Conservation (phyloP, 2,329 filamentous ascomycete species). For the Didymellaceae sp. region DNA sequence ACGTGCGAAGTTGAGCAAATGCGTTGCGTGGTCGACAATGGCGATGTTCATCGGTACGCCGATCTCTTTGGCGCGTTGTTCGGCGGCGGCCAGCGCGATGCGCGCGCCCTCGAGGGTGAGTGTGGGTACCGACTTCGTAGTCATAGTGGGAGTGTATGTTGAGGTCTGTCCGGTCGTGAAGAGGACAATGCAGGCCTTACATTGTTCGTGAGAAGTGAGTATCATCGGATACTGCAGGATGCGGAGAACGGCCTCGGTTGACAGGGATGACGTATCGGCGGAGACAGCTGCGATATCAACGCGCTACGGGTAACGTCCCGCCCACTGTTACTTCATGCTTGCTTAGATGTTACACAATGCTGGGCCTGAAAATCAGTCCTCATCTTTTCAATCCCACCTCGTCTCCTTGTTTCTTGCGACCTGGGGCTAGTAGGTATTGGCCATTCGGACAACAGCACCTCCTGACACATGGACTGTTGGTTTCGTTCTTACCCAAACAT, state of each 20-base stretch:
- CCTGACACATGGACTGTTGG: no score
- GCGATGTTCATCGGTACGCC: conserved; percentile 58
- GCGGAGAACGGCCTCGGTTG: conserved; percentile 16
- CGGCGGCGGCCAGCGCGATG: conserved; percentile 45
- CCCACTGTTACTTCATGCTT: no score
- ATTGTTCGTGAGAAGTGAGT: background rate
- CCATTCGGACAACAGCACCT: no score
- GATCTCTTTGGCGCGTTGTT: conserved; percentile 46
- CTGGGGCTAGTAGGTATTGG: no score
- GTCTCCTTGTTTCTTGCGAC: no score
- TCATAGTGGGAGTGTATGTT: conserved; percentile 28
- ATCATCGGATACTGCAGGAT: conserved; percentile 16
- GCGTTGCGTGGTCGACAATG: conserved; percentile 54
- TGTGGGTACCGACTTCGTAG: conserved; percentile 38
- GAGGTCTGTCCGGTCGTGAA: background rate
- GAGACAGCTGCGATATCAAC: background rate
- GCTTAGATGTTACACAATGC: background rate
- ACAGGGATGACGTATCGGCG: conserved; percentile 13
- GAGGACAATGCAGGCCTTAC: background rate
- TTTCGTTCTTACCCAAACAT: no score
- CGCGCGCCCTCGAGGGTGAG: conserved; percentile 48
- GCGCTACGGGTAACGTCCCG: conserved; percentile 27
- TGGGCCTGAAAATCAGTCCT: no score
- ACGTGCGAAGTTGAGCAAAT: conserved; percentile 56
- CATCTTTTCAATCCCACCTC: no score